A percentile compares a stretch with the other conserved stretches of the same genome.
Evolutionary conservation across 306 rosid species (phyloP).

Genomic region (Dalbergia cochinchinensis): DNA sequence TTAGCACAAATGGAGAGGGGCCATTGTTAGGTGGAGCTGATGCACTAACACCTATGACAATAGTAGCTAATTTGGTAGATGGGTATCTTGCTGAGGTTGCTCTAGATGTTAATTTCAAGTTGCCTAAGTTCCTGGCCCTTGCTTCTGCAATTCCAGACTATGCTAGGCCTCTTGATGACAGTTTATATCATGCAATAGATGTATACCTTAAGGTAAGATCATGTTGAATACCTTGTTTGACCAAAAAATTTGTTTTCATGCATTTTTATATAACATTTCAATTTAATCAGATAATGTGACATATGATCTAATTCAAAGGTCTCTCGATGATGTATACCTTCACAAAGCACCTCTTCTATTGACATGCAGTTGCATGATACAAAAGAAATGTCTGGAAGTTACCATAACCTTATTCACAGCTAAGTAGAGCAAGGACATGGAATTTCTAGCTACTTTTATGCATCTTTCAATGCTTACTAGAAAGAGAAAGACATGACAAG

Average conservation of each 20-base stretch:
- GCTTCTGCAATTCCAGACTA: constrained; percentile 83
- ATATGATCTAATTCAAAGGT: not conserved
- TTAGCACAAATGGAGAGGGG: constrained; percentile 56
- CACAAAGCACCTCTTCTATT: not conserved
- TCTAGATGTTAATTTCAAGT: constrained; percentile 82
- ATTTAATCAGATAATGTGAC: constrained; percentile 14
- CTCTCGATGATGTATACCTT: too few relatives aligned
- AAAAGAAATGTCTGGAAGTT: not conserved
- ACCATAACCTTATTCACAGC: not conserved
- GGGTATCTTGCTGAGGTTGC: constrained; percentile 90
- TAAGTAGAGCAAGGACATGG: not conserved
- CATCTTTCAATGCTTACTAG: not conserved
- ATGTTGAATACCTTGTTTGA: not conserved
- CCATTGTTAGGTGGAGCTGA: constrained; percentile 55
- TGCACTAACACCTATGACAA: constrained; percentile 62
- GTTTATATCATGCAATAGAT: constrained; percentile 83
- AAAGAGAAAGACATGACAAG: too few relatives aligned
- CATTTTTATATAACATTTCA: not conserved
- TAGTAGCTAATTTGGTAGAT: constrained; percentile 80
- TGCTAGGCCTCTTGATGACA: constrained; percentile 85
- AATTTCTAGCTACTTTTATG: not conserved
- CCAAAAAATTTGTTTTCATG: not conserved
- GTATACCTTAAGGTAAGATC: constrained; percentile 80
- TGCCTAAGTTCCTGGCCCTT: constrained; percentile 79
- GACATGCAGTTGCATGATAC: too few relatives aligned